Evolutionary conservation across 352 stramenopile genomes (phyloP).

Genomic region (Globisporangium parvum): DNA sequence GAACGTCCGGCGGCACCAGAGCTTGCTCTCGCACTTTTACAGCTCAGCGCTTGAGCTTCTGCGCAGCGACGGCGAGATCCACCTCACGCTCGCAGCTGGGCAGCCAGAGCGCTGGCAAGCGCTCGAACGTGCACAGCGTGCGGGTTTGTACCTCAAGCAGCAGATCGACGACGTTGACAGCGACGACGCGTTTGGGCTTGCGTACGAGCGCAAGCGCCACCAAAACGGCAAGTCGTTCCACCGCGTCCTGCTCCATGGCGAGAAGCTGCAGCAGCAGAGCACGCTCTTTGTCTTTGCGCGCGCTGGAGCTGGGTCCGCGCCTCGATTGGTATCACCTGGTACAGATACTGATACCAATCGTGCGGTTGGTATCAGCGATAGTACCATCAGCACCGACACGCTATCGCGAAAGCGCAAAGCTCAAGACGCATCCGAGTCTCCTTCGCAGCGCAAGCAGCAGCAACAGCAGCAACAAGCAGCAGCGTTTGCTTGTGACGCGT

Average conservation of each 20-base stretch:
- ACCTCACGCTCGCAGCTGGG: slow-evolving; percentile 66
- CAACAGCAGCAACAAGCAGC: background rate
- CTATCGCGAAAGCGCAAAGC: slow-evolving; percentile 33
- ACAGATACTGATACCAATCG: no score
- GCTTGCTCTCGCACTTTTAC: slow-evolving; percentile 91
- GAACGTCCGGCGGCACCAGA: slow-evolving; percentile 80
- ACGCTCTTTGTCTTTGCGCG: slow-evolving; percentile 52
- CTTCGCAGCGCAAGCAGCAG: background rate
- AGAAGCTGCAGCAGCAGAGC: slow-evolving; percentile 59
- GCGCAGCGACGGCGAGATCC: slow-evolving; percentile 24
- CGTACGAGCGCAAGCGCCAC: slow-evolving; percentile 82
- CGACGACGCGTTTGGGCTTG: slow-evolving; percentile 22
- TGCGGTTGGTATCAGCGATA: background rate
- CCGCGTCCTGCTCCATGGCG: slow-evolving; percentile 60
- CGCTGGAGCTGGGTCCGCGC: background rate
- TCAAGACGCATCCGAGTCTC: background rate
- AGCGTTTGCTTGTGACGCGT: slow-evolving; percentile 40
- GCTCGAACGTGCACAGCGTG: slow-evolving; percentile 31
- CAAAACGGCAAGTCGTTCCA: slow-evolving; percentile 87
- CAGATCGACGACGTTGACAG: slow-evolving; percentile 45
- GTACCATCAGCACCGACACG: background rate
- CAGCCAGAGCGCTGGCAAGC: slow-evolving; percentile 79
- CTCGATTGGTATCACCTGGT: background rate
- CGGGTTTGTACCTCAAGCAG: slow-evolving; percentile 38
- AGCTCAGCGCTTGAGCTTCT: slow-evolving; percentile 51